Conservation (phyloP, 179 eudicot genomes). For the Monotropa hypopitys region DNA sequence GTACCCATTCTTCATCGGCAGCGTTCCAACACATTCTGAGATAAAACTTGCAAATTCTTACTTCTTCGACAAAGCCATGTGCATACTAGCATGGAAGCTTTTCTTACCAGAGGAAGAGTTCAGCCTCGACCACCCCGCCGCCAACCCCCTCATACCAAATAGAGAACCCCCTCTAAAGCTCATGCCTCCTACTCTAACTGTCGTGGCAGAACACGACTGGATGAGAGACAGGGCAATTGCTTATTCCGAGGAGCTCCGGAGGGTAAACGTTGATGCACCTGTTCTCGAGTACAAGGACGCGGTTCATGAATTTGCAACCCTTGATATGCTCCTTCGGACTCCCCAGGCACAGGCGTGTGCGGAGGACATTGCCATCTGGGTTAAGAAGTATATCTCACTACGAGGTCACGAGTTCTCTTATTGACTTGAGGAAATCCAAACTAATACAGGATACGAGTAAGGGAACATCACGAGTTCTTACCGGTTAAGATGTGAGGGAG, state of each 20-base stretch:
- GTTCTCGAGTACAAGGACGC: slow-evolving; percentile 91
- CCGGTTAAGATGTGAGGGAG: neutral
- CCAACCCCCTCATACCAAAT: slow-evolving; percentile 61
- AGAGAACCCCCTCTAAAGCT: slow-evolving; percentile 64
- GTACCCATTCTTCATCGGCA: slow-evolving; percentile 94
- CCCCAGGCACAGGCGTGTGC: slow-evolving; percentile 96
- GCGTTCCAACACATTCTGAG: slow-evolving; percentile 79
- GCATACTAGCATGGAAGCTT: slow-evolving; percentile 84
- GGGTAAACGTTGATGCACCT: slow-evolving; percentile 87
- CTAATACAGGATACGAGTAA: neutral
- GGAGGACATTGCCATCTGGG: slow-evolving; percentile 95
- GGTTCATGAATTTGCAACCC: slow-evolving; percentile 93
- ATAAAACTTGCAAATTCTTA: slow-evolving; percentile 82
- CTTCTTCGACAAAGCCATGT: slow-evolving; percentile 87
- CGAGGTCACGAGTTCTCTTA: slow-evolving; percentile 96
- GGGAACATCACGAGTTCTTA: neutral
- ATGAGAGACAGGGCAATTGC: slow-evolving; percentile 96
- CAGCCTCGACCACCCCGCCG: slow-evolving; percentile 88
- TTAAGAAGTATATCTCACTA: slow-evolving; percentile 76
- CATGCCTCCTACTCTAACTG: slow-evolving; percentile 91
- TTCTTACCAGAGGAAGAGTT: slow-evolving; percentile 76
- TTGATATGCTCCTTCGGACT: slow-evolving; percentile 77
- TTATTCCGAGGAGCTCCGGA: slow-evolving; percentile 77
- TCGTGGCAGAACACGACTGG: slow-evolving; percentile 92
- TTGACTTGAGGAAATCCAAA: slow-evolving; percentile 13